These are phyloP conservation scores for Aspergillus aculeatinus DNA, from an alignment of 2,329 filamentous ascomycete genomes.

Conservation along the genomic window DNA sequence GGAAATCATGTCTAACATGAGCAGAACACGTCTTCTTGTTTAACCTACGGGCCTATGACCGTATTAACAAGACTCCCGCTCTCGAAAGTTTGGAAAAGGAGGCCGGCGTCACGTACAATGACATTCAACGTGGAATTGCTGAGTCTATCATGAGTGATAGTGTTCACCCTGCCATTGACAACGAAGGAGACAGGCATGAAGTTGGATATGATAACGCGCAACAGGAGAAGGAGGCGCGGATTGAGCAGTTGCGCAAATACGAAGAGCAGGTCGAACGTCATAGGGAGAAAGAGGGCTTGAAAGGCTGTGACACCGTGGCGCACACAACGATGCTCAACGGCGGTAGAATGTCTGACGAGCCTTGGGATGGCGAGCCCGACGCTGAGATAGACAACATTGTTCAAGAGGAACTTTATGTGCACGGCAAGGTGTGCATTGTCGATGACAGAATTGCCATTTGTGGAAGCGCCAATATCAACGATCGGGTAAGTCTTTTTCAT, in stretches of 20 bases:
- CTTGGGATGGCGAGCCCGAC: constrained; percentile 72
- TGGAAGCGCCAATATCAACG: constrained; percentile 70
- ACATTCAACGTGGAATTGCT: constrained; percentile 83
- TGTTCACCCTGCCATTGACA: constrained; percentile 54
- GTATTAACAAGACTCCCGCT: constrained; percentile 76
- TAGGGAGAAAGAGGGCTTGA: constrained; percentile 22
- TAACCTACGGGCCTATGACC: constrained; percentile 89
- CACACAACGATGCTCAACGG: constrained; percentile 78
- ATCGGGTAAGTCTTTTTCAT: constrained; percentile 47
- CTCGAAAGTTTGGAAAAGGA: constrained; percentile 74
- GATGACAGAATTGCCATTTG: constrained; percentile 81
- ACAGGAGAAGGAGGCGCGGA: constrained; percentile 45
- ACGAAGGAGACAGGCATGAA: constrained; percentile 49
- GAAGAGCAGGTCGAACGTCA: constrained; percentile 22
- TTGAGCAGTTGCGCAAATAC: constrained; percentile 36
- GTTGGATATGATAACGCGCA: constrained; percentile 36
- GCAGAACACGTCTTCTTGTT: constrained; percentile 83
- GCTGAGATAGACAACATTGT: constrained; percentile 85
- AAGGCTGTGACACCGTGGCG: constrained; percentile 59
- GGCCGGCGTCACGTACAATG: constrained; percentile 79
- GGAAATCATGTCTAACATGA: constrained; percentile 37
- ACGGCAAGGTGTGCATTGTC: constrained; percentile 80
- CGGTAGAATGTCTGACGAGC: constrained; percentile 64
- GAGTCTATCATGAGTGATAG: constrained; percentile 81
- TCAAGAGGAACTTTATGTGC: constrained; percentile 94